Conservation (phyloP, 2,329 filamentous ascomycete species). For the Penicillium sp. region DNA sequence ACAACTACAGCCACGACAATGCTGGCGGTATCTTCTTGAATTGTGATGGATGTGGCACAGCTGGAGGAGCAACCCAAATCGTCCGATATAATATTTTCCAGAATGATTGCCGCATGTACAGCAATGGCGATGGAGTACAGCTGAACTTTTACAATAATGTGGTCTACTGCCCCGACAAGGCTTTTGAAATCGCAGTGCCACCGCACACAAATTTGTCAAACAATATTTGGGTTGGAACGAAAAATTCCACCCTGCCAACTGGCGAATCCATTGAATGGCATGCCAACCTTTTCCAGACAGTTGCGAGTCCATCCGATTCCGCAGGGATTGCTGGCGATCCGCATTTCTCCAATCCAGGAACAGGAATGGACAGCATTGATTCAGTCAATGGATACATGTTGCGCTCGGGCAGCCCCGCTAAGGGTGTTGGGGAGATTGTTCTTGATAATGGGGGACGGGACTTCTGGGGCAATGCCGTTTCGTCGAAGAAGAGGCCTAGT, state of each 20-base stretch:
- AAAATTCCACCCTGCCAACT: constrained; percentile 20
- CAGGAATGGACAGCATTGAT: constrained; percentile 1
- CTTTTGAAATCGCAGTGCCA: constrained; percentile 25
- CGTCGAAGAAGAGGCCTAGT: constrained; percentile 17
- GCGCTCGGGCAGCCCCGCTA: constrained; percentile 18
- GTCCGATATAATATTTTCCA: constrained; percentile 33
- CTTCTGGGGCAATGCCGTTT: constrained; percentile 24
- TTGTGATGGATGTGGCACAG: constrained; percentile 30
- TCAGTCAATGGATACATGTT: constrained; percentile 21
- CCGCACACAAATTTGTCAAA: constrained; percentile 24
- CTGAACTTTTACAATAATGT: constrained; percentile 32
- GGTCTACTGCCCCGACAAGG: constrained; percentile 26
- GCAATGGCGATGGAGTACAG: constrained; percentile 23
- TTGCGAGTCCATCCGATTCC: constrained; percentile 11
- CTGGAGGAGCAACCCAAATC: constrained; percentile 28
- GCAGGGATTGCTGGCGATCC: constrained; percentile 21
- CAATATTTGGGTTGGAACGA: constrained; percentile 31
- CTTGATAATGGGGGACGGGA: constrained; percentile 22
- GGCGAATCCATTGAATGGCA: constrained; percentile 22
- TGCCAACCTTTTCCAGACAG: constrained; percentile 27
- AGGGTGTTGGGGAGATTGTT: constrained; percentile 20
- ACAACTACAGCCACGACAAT: constrained; percentile 33
- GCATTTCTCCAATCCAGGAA: constrained; percentile 19
- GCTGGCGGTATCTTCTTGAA: constrained; percentile 32
- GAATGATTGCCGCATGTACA: constrained; percentile 30